Evolutionary conservation across 176 grass and related monocot genomes (phyloP).

Genomic region (Aegilops tauschii): DNA sequence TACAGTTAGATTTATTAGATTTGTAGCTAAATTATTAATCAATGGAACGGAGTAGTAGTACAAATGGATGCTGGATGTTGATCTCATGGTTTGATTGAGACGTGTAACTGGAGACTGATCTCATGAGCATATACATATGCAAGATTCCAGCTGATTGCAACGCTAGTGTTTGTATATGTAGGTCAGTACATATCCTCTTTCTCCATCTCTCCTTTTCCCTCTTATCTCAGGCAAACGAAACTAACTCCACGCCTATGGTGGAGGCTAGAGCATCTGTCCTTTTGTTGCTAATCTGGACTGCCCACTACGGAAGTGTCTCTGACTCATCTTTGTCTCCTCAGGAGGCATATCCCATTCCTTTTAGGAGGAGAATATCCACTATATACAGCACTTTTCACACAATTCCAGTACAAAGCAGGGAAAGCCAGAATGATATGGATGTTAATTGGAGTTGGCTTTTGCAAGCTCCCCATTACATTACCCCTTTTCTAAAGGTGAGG

Average conservation of each 20-base stretch:
- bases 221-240: neutral
- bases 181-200: neutral
- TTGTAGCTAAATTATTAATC: neutral
- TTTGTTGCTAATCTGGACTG: conserved; percentile 1
- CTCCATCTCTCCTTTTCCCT: neutral
- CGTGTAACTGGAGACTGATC: neutral
- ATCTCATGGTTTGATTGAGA: neutral
- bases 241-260: neutral
- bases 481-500: neutral
- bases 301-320: conserved; percentile 18
- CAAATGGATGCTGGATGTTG: neutral
- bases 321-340: neutral
- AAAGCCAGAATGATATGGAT: conserved; percentile 16
- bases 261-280: neutral
- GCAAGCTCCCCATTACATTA: neutral
- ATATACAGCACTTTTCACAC: neutral
- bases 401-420: neutral
- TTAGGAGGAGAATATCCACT: conserved; percentile 15
- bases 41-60: neutral
- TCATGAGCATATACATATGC: neutral
- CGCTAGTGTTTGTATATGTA: neutral
- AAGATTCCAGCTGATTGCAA: conserved; percentile 26
- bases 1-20: too few relatives aligned
- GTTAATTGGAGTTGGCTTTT: neutral
- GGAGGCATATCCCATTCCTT: neutral